phyloP scores from a whole-genome alignment of 495 filamentous ascomycete species.

The Lophium mytilinum region DNA sequence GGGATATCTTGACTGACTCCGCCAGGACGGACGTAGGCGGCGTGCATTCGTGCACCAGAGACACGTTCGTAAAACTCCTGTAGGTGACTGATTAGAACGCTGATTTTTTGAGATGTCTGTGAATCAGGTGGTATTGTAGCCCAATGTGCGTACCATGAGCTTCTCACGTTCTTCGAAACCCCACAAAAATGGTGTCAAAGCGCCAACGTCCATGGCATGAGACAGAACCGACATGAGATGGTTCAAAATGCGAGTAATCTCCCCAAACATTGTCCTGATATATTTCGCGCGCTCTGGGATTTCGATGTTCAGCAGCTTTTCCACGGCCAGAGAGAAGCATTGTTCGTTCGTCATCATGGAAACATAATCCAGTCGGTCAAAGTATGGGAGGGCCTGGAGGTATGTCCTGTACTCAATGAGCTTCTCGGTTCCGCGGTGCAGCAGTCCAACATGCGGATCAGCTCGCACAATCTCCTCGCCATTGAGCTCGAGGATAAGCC shows the following conservation, averaged over 20 bases:
- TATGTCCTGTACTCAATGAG: conserved; percentile 99
- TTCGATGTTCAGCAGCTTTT: conserved; percentile 97
- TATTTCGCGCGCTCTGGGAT: conserved; percentile 93
- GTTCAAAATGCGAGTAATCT: conserved; percentile 92
- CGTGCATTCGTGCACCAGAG: conserved; percentile 94
- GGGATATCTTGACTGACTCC: conserved; percentile 96
- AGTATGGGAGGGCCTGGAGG: conserved; percentile 95
- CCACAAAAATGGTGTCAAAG: conserved; percentile 97
- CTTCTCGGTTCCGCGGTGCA: conserved; percentile 98
- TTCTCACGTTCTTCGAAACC: conserved; percentile 99
- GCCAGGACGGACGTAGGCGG: conserved; percentile 95
- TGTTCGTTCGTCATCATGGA: conserved; percentile 99
- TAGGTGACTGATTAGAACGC: neutral
- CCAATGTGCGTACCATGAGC: conserved; percentile 60
- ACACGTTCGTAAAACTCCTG: conserved; percentile 99
- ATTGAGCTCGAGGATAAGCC: conserved; percentile 94
- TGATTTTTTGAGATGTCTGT: neutral
- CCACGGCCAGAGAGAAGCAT: conserved; percentile 87
- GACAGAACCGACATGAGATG: conserved; percentile 97
- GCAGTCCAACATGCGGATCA: conserved; percentile 92
- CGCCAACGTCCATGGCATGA: conserved; percentile 99
- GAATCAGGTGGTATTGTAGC: neutral
- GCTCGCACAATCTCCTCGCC: conserved; percentile 95
- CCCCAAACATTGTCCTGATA: conserved; percentile 93
- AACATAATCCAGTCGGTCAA: conserved; percentile 97